phyloP scores from a whole-genome alignment of 2,329 filamentous ascomycete species.

The Dryadomyces quercivorus region DNA sequence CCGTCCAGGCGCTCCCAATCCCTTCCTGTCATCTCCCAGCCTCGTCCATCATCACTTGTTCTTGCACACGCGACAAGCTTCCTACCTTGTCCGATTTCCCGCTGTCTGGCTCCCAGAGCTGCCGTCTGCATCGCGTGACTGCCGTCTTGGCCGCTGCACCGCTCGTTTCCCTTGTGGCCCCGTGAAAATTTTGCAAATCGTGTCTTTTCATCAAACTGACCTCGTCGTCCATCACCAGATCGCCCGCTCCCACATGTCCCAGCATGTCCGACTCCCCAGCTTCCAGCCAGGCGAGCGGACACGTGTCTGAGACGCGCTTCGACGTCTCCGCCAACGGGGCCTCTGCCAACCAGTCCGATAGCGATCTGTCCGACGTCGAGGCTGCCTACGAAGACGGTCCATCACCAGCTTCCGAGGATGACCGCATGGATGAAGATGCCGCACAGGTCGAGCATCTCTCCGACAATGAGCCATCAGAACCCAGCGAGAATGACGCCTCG shows the following conservation, averaged over 20 bases:
- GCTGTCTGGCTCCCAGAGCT: not conserved
- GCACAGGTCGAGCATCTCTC: constrained; percentile 16
- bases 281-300: constrained; percentile 54
- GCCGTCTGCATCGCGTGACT: constrained; percentile 2
- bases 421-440: constrained; percentile 30
- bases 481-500: constrained; percentile 40
- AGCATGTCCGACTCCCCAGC: constrained; percentile 52
- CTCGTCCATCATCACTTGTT: constrained; percentile 9
- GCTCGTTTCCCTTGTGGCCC: not conserved
- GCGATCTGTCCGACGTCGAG: constrained; percentile 63
- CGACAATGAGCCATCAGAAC: constrained; percentile 31
- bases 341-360: constrained; percentile 47
- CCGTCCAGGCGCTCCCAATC: constrained; percentile 5
- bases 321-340: constrained; percentile 27
- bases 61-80: constrained; percentile 11
- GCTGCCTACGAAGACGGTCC: constrained; percentile 32
- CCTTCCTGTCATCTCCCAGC: constrained; percentile 11
- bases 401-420: constrained; percentile 40
- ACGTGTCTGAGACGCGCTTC: constrained; percentile 42
- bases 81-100: not conserved
- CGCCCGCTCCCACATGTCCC: constrained; percentile 48
- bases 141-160: not conserved
- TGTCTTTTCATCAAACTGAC: constrained; percentile 24
- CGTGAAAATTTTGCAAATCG: constrained; percentile 16
- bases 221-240: constrained; percentile 34